Evolutionary conservation across 768 basidiomycete species (phyloP), one percentile per base, ranked within the genome.

Genomic region (Hysterangium stoloniferum): DNA sequence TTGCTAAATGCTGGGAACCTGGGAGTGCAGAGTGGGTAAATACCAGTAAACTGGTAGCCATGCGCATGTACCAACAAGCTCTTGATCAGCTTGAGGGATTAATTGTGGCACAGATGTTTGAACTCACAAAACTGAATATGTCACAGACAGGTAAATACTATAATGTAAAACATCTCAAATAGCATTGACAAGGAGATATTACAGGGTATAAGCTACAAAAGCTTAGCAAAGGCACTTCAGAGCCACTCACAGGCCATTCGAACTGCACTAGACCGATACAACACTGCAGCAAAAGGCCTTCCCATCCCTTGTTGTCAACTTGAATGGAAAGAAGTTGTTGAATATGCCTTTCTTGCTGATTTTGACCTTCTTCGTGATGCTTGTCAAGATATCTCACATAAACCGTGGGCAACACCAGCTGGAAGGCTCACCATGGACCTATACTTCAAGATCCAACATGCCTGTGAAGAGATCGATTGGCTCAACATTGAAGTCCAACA

Each of bases 381-480:
- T 0, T 56, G 60, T 1, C 54, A 60, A 0, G 60, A 70, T 33
- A 55, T 72, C 27, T 58, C 52, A 2, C 13, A 52, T 1, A 48
- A 58, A 31, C 54, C 53, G 1, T 71, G 69, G 68, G 61, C 66
- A 0, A 20, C 60, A 3, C 58, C 71, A 12, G 68, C 74, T 62
- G 74, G 75, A 51, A 33, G 63, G 11, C 48, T 58, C 52, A 57
- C 61, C 0, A 62, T 61, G 54, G 60, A 63, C n/a, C 52, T 55
- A 2, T 57, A 64, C 42, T 63, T 64, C 47, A 60, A 61, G n/a
- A 61, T 69, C 22, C 42, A 57, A 29, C 58, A 58, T 8, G 64
- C 68, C 0, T 34, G 53, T 2, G 65, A 69, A 36, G 70, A 72
- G 48, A 57, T 68, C 4, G 12, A 33, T 0, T 52, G 62, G 0